Evolutionary conservation across 805 yeast species (phyloP).

Genomic region (Cyberlindnera xishuangbannaensis): DNA sequence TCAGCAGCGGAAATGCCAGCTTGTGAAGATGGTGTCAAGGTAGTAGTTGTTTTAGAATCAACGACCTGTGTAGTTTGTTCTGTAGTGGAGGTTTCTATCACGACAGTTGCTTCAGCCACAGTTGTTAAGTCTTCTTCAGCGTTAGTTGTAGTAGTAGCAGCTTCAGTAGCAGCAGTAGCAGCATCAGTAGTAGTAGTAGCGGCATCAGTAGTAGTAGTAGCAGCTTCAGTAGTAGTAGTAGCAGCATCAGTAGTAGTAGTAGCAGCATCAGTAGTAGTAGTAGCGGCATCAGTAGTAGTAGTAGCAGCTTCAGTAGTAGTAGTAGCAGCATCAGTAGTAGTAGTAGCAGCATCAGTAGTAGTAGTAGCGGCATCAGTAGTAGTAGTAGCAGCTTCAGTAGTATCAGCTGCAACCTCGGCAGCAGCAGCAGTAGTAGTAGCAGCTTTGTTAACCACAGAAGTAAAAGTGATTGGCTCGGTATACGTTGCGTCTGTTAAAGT

Average conservation of each 20-base stretch:
- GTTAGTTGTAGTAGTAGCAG: constrained; percentile 10
- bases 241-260: constrained; percentile 6
- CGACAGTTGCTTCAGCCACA: no score
- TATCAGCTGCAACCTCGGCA: background rate
- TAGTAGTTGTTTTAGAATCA: constrained; percentile 21
- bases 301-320: constrained; percentile 8
- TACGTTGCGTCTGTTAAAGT: constrained; percentile 33
- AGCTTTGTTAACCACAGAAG: constrained; percentile 21
- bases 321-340: constrained; percentile 12
- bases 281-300: constrained; percentile 8
- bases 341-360: constrained; percentile 14
- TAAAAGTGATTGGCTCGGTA: constrained; percentile 31
- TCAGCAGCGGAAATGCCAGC: constrained; percentile 20
- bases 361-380: constrained; percentile 12
- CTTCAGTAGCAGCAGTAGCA: constrained; percentile 6
- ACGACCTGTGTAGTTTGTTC: constrained; percentile 9
- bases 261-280: constrained; percentile 13
- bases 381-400: constrained; percentile 4
- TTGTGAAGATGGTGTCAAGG: no score
- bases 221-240: constrained; percentile 8
- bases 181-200: constrained; percentile 13
- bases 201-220: constrained; percentile 6
- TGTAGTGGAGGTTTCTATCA: constrained; percentile 12
- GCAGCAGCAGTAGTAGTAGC: constrained; percentile 18
- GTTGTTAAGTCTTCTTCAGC: no score